These are phyloP conservation scores for Apiotrichum montevideense DNA, from an alignment of 1,284 basidiomycete species.

Conservation along the genomic window DNA sequence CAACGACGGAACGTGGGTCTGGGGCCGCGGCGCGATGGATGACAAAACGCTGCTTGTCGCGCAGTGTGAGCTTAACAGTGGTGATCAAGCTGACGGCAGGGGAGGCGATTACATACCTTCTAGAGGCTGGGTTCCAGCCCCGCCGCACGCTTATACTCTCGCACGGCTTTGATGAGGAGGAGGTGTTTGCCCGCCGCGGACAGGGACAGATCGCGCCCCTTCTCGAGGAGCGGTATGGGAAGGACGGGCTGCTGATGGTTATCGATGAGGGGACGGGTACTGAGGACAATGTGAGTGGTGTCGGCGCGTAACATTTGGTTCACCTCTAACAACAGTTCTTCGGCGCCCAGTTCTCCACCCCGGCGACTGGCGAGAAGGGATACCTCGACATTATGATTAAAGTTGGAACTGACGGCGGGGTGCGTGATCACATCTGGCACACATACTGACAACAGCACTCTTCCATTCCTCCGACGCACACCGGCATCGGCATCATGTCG, in stretches of 20 bases:
- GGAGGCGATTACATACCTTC: slow-evolving; percentile 43
- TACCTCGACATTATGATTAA: slow-evolving; percentile 41
- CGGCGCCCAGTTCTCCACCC: slow-evolving; percentile 38
- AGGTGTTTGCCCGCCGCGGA: slow-evolving; percentile 42
- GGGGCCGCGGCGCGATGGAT: slow-evolving; percentile 44
- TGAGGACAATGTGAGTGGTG: slow-evolving; percentile 27
- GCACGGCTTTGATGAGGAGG: slow-evolving; percentile 45
- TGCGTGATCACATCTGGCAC: slow-evolving; percentile 13
- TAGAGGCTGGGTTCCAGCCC: slow-evolving; percentile 36
- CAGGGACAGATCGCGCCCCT: slow-evolving; percentile 42
- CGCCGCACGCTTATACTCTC: slow-evolving; percentile 43
- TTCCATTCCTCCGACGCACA: slow-evolving; percentile 48
- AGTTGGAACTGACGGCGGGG: slow-evolving; percentile 43
- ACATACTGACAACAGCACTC: slow-evolving; percentile 40
- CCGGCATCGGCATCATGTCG: slow-evolving; percentile 48
- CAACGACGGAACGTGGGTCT: slow-evolving; percentile 41
- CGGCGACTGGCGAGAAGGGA: slow-evolving; percentile 42
- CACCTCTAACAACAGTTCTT: slow-evolving; percentile 24
- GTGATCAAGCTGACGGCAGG: slow-evolving; percentile 13
- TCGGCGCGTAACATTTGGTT: not conserved
- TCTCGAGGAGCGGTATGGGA: slow-evolving; percentile 43
- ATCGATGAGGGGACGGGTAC: slow-evolving; percentile 46
- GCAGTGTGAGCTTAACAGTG: slow-evolving; percentile 39
- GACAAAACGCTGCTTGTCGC: slow-evolving; percentile 46
- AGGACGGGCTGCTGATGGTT: slow-evolving; percentile 42